phyloP scores from a whole-genome alignment of 163 green algal species.

The Chlamydomonas reinhardtii region DNA sequence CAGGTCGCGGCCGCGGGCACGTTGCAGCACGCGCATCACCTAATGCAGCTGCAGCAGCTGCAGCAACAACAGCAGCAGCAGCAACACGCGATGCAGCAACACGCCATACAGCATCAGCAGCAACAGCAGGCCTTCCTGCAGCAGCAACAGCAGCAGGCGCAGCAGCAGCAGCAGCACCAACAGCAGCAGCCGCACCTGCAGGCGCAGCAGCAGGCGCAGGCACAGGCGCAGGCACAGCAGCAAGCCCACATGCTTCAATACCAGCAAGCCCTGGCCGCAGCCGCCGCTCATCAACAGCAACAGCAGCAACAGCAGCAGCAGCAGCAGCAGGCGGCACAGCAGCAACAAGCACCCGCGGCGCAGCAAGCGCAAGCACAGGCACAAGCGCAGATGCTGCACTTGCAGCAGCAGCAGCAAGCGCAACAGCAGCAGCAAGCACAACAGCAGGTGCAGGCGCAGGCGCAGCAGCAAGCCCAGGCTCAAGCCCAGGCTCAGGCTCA shows the following conservation, averaged over 20 bases:
- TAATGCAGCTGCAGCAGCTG: not conserved
- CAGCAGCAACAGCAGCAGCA: not conserved
- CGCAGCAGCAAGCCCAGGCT: not conserved
- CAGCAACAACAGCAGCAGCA: conserved; percentile 10
- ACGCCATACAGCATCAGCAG: conserved; percentile 11
- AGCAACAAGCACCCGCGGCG: not conserved
- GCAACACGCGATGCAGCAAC: conserved; percentile 14
- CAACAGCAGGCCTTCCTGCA: not conserved
- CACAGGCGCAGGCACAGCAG: not conserved
- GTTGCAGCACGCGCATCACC: too few relatives aligned
- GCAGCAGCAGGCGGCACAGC: not conserved
- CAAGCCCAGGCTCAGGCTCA: not conserved
- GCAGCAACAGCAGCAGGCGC: not conserved
- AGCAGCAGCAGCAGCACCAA: not conserved
- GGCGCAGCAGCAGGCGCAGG: not conserved
- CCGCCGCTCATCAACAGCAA: not conserved
- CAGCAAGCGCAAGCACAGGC: not conserved
- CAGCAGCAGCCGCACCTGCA: not conserved
- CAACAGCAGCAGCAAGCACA: not conserved
- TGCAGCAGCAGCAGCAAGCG: not conserved
- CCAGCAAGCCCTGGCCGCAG: not conserved
- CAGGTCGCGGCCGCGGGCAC: not conserved
- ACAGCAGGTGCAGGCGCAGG: not conserved
- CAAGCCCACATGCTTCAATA: not conserved
- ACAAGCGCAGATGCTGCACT: not conserved